Evolutionary conservation across 179 eudicot genomes (phyloP), one percentile per base, ranked within the genome.

Genomic region (Carnegiea gigantea): DNA sequence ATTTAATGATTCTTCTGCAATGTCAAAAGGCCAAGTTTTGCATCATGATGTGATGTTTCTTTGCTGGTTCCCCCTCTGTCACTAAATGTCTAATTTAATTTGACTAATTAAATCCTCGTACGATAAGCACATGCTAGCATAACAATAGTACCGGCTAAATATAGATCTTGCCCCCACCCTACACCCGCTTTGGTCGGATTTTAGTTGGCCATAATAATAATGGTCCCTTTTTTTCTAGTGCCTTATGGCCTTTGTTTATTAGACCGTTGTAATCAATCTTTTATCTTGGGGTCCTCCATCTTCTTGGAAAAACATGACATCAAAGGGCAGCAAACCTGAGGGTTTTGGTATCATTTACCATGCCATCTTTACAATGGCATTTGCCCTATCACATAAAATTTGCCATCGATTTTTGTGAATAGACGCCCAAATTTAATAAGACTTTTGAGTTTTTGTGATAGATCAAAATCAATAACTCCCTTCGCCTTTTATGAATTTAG

Each of bases 61-160:
- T 33, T 33, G 44, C 7, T 70, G 73, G n/a, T 70, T 70, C 73
- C 73, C 14, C 11, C 10, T 8, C 0, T 21, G 3, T 26, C 6
- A 30, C 20, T 30, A 15, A 14, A 14, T 70, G 46, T 43, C n/a
- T 36, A 70, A 70, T 30, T 33, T 70, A 33, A 70, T 70, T n/a
- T n/a, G n/a, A n/a, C n/a, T 51, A 51, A 51, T 51, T 51, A 51
- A 4, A 8, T 33, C 21, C 30, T 13, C 33, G 73, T 70, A 70
- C 44, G 73, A 15, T 70, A 15, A 70, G 46, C 44, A 70, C 73
- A 65, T 65, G 71, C 71, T 65, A 65, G 7, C 71, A 65, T 23
- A 65, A 65, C 15, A 28, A 11, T 26, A 26, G 38, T 8, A 15
- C 71, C 10, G 36, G 12, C 68, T 62, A n/a, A n/a, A 62, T 23